Evolutionary conservation across 495 filamentous ascomycete genomes (phyloP).

Genomic region (Aspergillus affinis): DNA sequence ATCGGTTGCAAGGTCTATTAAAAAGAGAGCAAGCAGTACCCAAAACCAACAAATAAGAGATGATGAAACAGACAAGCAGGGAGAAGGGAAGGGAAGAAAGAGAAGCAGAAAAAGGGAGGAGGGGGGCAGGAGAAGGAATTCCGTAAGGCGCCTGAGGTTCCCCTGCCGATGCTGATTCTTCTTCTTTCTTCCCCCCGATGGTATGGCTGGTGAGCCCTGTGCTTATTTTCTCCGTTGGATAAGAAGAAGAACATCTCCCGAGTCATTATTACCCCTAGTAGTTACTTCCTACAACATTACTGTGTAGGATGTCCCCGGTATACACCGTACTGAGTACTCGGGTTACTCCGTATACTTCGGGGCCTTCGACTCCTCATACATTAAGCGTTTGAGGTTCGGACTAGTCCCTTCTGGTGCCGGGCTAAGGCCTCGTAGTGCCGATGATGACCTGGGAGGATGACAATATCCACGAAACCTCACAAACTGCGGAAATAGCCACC

Average conservation of each 20-base stretch:
- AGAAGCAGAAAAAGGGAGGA: background rate
- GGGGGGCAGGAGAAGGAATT: slow-evolving; percentile 2
- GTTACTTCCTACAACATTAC: too few relatives aligned
- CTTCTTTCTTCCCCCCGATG: background rate
- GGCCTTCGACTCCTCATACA: slow-evolving; percentile 11
- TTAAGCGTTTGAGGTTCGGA: slow-evolving; percentile 18
- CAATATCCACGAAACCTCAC: too few relatives aligned
- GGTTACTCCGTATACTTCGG: too few relatives aligned
- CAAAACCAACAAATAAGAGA: slow-evolving; percentile 2
- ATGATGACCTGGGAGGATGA: too few relatives aligned
- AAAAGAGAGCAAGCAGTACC: slow-evolving; percentile 1
- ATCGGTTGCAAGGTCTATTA: background rate
- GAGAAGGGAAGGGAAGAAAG: slow-evolving; percentile 12
- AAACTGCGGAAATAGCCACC: too few relatives aligned
- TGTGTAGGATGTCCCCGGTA: too few relatives aligned
- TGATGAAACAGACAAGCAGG: slow-evolving; percentile 4
- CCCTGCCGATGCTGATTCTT: slow-evolving; percentile 4
- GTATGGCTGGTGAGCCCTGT: too few relatives aligned
- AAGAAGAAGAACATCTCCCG: too few relatives aligned
- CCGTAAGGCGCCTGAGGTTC: slow-evolving; percentile 2
- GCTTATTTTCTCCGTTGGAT: too few relatives aligned
- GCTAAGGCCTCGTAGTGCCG: too few relatives aligned
- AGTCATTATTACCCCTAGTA: too few relatives aligned
- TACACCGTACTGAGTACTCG: too few relatives aligned
- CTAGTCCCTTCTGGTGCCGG: slow-evolving; percentile 8